phyloP scores from a whole-genome alignment of 1,284 basidiomycete species.

The Gymnopus androsaceus region DNA sequence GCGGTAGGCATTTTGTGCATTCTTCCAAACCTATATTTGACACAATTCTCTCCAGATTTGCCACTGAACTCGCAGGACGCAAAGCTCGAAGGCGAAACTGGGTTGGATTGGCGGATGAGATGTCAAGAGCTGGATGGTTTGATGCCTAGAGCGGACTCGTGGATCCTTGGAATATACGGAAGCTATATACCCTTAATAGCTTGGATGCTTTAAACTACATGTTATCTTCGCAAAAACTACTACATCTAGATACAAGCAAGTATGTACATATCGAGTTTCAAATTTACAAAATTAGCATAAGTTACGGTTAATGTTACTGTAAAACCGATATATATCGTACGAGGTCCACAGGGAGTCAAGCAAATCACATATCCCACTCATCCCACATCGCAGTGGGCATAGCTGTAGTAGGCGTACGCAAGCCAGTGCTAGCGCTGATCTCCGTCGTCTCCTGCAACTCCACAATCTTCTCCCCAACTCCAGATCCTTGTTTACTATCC shows the following conservation, averaged over 20 bases:
- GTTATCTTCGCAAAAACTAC: too few relatives aligned
- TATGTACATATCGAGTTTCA: too few relatives aligned
- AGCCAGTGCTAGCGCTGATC: conserved; percentile 37
- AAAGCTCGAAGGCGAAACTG: conserved; percentile 62
- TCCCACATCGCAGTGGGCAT: conserved; percentile 53
- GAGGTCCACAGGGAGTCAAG: too few relatives aligned
- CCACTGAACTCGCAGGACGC: conserved; percentile 73
- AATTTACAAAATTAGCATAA: too few relatives aligned
- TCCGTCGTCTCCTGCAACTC: conserved; percentile 72
- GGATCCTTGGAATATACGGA: too few relatives aligned
- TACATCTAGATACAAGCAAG: too few relatives aligned
- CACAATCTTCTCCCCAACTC: conserved; percentile 60
- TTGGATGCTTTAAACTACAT: too few relatives aligned
- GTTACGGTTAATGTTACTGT: too few relatives aligned
- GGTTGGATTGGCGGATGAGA: conserved; percentile 71
- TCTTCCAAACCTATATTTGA: background rate
- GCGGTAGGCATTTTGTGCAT: conserved; percentile 46
- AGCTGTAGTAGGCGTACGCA: conserved; percentile 32
- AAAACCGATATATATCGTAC: too few relatives aligned
- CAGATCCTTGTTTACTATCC: conserved; percentile 44
- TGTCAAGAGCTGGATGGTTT: conserved; percentile 72
- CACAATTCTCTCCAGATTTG: conserved; percentile 52
- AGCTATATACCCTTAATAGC: too few relatives aligned
- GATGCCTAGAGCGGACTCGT: too few relatives aligned
- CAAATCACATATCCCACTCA: conserved; percentile 65